These are phyloP conservation scores for Termitomyces bulborhizus DNA, from an alignment of 768 basidiomycete genomes.

Conservation along the genomic window DNA sequence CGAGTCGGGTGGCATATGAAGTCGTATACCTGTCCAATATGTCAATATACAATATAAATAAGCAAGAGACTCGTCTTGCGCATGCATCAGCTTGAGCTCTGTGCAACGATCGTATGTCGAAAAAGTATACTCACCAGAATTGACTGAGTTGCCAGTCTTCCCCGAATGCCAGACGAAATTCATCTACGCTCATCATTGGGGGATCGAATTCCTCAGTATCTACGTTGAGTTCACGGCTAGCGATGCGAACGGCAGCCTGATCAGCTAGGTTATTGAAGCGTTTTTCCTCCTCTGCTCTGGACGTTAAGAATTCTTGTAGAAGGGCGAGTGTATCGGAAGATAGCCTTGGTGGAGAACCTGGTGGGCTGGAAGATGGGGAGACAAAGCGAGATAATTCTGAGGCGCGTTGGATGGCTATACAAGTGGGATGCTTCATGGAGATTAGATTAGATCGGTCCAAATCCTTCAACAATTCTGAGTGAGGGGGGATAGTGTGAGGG, in stretches of 20 bases:
- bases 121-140: conserved; percentile 35
- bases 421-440: background rate
- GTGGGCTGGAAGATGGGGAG: conserved; percentile 18
- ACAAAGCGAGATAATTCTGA: conserved; percentile 21
- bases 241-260: conserved; percentile 26
- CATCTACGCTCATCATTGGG: conserved; percentile 37
- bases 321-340: conserved; percentile 32
- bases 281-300: conserved; percentile 37
- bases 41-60: background rate
- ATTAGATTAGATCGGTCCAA: conserved; percentile 1
- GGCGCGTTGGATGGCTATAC: conserved; percentile 4
- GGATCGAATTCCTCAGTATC: conserved; percentile 20
- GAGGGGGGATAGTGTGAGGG: too few relatives aligned
- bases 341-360: conserved; percentile 30
- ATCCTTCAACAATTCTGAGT: background rate
- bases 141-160: conserved; percentile 49
- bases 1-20: conserved; percentile 31
- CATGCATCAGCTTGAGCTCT: conserved; percentile 1
- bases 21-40: conserved; percentile 33
- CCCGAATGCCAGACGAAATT: conserved; percentile 35
- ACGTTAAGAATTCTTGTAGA: conserved; percentile 31
- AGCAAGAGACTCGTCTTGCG: conserved; percentile 9
- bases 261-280: conserved; percentile 34
- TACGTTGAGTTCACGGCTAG: conserved; percentile 23
- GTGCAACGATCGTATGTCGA: background rate